Percentiles rank a stretch among this genome's conserved stretches.
These are phyloP conservation scores for Porogramme epimiltina DNA, from an alignment of 1,284 basidiomycete species.

Conservation along the genomic window DNA sequence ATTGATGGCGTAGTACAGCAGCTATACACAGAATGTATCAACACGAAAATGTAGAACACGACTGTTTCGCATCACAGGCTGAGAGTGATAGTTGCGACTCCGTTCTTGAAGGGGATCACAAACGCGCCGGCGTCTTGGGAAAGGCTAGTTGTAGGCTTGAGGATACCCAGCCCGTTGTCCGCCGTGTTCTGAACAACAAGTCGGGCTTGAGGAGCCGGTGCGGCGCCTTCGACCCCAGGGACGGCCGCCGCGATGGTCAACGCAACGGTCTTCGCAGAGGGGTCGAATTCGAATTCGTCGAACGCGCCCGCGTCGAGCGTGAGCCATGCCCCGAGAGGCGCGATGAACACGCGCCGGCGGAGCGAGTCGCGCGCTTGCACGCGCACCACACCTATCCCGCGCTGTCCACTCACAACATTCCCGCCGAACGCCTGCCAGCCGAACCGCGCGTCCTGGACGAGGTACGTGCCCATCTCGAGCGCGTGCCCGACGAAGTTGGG, in stretches of 20 bases:
- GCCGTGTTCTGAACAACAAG: constrained; percentile 51
- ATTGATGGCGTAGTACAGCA: no score
- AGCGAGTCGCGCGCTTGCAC: constrained; percentile 51
- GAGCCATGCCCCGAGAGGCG: constrained; percentile 49
- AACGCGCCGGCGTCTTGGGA: constrained; percentile 50
- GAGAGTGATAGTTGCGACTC: constrained; percentile 29
- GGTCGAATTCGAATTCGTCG: constrained; percentile 44
- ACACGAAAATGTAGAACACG: background rate
- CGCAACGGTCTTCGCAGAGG: constrained; percentile 38
- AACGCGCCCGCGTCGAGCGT: constrained; percentile 60
- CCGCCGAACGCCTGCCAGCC: constrained; percentile 68
- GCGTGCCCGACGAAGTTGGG: constrained; percentile 60
- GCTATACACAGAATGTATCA: background rate
- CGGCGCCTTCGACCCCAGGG: constrained; percentile 42
- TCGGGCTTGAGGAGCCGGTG: constrained; percentile 48
- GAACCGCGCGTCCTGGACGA: constrained; percentile 57
- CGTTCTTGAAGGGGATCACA: constrained; percentile 42
- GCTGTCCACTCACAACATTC: constrained; percentile 34
- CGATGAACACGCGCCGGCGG: constrained; percentile 53
- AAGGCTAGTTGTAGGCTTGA: constrained; percentile 43
- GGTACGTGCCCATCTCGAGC: constrained; percentile 54
- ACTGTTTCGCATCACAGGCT: background rate
- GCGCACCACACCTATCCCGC: constrained; percentile 41
- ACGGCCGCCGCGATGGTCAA: constrained; percentile 43
- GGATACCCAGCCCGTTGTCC: constrained; percentile 34